Evolutionary conservation across 192 early-diverging fungal species (phyloP).

Genomic region (Podila horticola): DNA sequence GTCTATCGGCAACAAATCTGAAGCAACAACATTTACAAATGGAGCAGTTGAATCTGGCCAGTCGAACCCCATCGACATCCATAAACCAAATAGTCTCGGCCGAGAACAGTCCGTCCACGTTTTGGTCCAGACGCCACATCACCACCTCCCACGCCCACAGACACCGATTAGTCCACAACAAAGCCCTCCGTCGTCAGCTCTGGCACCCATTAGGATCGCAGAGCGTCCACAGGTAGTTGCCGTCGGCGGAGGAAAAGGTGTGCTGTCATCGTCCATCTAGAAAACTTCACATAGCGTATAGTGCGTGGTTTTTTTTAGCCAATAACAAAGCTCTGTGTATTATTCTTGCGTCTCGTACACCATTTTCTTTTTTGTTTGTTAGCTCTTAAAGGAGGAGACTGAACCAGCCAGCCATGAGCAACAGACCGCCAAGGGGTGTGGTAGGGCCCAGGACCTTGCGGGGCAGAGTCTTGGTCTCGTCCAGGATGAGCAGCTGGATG

Average conservation of each 20-base stretch:
- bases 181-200: constrained; percentile 10
- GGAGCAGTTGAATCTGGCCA: neutral
- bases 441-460: constrained; percentile 61
- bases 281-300: neutral
- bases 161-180: constrained; percentile 1
- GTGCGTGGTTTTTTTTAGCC: too few species aligned
- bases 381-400: constrained; percentile 23
- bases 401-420: constrained; percentile 68
- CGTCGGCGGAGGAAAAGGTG: constrained; percentile 29
- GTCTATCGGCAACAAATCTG: neutral
- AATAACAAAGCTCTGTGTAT: neutral
- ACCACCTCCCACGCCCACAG: neutral
- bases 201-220: constrained; percentile 32
- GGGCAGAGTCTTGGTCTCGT: constrained; percentile 45
- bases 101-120: constrained; percentile 35
- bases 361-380: neutral
- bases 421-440: constrained; percentile 70
- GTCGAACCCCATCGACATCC: neutral
- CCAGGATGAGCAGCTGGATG: constrained; percentile 67
- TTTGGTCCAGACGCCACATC: constrained; percentile 10
- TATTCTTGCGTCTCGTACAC: neutral
- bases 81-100: neutral
- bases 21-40: neutral
- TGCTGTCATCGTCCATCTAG: neutral
- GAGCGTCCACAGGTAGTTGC: constrained; percentile 25